These are phyloP conservation scores for Termitomyces bulborhizus DNA, from an alignment of 768 basidiomycete genomes.

Conservation along the genomic window DNA sequence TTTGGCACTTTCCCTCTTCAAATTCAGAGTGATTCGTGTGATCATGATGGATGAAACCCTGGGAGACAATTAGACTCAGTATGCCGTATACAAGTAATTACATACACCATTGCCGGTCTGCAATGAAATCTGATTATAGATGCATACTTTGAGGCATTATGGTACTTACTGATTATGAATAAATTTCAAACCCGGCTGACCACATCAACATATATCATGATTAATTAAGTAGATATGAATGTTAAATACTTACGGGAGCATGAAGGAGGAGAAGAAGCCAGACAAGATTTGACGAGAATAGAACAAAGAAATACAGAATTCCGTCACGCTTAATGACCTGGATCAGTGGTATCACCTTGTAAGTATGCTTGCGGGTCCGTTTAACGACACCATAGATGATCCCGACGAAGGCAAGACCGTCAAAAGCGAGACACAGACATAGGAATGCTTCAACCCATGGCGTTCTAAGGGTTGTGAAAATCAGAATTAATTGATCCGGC, in stretches of 20 bases:
- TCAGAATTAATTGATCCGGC: too few relatives aligned
- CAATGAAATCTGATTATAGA: not conserved
- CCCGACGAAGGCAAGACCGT: conserved; percentile 11
- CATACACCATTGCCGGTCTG: conserved; percentile 8
- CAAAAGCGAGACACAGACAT: conserved; percentile 15
- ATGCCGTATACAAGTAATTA: not conserved
- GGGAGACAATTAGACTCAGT: too few relatives aligned
- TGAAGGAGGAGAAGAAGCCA: conserved; percentile 13
- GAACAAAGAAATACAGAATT: conserved; percentile 15
- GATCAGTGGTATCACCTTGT: not conserved
- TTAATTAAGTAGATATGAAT: not conserved
- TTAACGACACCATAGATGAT: conserved; percentile 5
- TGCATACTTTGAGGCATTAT: not conserved
- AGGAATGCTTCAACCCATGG: conserved; percentile 9
- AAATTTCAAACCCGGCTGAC: conserved; percentile 2
- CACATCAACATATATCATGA: not conserved
- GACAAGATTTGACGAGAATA: conserved; percentile 16
- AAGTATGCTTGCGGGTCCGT: not conserved
- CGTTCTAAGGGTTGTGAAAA: not conserved
- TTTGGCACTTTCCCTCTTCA: conserved; percentile 10
- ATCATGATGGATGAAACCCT: conserved; percentile 17
- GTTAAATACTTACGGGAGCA: conserved; percentile 7
- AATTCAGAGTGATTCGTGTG: conserved; percentile 15
- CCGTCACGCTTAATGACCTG: conserved; percentile 14
- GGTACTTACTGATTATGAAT: conserved; percentile 8